phyloP scores from a whole-genome alignment of 345 rosid species.

The Passiflora organensis region DNA sequence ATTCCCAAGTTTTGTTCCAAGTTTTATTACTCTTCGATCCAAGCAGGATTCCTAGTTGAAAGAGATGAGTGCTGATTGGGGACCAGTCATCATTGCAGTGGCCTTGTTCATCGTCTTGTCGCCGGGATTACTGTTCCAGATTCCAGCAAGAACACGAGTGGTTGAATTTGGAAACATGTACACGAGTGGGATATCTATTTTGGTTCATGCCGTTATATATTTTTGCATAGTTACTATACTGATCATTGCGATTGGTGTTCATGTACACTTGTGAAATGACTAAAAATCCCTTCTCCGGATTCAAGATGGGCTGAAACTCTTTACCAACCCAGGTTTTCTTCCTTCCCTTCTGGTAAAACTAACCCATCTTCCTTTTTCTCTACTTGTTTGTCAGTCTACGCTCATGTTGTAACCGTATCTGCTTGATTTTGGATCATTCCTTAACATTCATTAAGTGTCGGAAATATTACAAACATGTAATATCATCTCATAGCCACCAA shows the following conservation, averaged over 20 bases:
- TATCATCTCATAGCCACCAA: no score
- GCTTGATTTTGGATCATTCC: no score
- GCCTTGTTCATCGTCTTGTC: constrained; percentile 72
- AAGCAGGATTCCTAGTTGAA: neutral
- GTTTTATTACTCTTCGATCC: neutral
- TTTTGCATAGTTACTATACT: constrained; percentile 79
- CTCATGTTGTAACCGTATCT: no score
- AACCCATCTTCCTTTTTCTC: no score
- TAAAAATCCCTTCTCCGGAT: neutral
- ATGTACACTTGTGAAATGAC: constrained; percentile 44
- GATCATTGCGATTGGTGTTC: constrained; percentile 64
- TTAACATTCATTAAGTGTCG: no score
- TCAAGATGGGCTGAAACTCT: neutral
- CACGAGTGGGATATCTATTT: constrained; percentile 83
- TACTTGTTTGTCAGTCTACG: no score
- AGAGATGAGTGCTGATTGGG: constrained; percentile 80
- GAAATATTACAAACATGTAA: no score
- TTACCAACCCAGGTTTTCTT: no score
- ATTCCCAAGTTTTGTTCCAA: no score
- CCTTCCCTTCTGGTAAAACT: no score
- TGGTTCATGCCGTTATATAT: constrained; percentile 77
- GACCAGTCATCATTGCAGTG: constrained; percentile 65
- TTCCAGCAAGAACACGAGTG: constrained; percentile 69
- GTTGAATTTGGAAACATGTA: constrained; percentile 92
- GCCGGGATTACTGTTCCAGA: constrained; percentile 84